These are phyloP conservation scores for Tulasnella sp. DNA, from an alignment of 768 basidiomycete species.

Conservation along the genomic window DNA sequence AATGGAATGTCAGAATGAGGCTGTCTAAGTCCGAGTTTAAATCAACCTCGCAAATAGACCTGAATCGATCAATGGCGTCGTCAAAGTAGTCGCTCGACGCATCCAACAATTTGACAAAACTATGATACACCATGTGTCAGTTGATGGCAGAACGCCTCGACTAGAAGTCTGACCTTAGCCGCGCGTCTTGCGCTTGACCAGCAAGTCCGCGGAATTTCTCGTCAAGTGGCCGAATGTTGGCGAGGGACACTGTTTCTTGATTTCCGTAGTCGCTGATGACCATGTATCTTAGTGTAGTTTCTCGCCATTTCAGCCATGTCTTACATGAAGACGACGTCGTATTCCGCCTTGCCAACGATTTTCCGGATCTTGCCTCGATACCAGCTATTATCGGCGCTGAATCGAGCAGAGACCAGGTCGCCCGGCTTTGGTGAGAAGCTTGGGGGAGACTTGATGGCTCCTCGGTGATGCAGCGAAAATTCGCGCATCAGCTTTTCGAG, in stretches of 20 bases:
- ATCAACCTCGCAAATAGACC: slow-evolving; percentile 53
- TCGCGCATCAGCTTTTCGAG: slow-evolving; percentile 92
- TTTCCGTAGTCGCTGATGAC: slow-evolving; percentile 70
- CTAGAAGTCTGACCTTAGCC: slow-evolving; percentile 50
- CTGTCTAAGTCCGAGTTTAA: slow-evolving; percentile 1
- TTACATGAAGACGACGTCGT: slow-evolving; percentile 80
- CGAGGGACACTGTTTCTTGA: slow-evolving; percentile 73
- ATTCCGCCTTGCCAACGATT: slow-evolving; percentile 83
- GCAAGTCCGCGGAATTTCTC: slow-evolving; percentile 79
- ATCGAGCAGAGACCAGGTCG: slow-evolving; percentile 59
- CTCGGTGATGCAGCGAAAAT: slow-evolving; percentile 76
- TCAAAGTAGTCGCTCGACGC: slow-evolving; percentile 75
- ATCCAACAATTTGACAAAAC: slow-evolving; percentile 77
- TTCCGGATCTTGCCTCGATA: slow-evolving; percentile 89
- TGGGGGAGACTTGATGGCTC: slow-evolving; percentile 44
- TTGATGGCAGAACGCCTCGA: not conserved
- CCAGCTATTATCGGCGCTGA: slow-evolving; percentile 68
- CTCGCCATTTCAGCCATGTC: not conserved
- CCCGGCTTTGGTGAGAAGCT: slow-evolving; percentile 72
- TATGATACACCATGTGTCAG: slow-evolving; percentile 23
- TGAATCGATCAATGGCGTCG: slow-evolving; percentile 83
- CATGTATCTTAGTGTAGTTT: not conserved
- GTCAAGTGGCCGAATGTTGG: slow-evolving; percentile 70
- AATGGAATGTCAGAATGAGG: not conserved
- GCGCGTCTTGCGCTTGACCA: slow-evolving; percentile 76